Percentiles rank a stretch among this genome's conserved stretches.
phyloP scores from a whole-genome alignment of 768 basidiomycete species.

The Suillus tomentosus region DNA sequence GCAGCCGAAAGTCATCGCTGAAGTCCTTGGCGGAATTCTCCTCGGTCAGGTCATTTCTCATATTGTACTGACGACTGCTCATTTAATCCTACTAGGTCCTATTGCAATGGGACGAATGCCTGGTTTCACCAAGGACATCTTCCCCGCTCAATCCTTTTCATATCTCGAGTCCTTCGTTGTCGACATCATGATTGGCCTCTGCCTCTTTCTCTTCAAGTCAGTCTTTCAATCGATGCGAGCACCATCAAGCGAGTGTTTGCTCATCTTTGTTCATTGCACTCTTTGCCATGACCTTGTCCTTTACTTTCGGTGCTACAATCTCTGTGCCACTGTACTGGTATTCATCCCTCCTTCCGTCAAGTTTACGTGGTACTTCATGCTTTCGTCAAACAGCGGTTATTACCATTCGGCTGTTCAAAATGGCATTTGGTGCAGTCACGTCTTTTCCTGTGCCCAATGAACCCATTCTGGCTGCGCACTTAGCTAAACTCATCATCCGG shows the following conservation, averaged over 20 bases:
- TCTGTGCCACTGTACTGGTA: constrained; percentile 72
- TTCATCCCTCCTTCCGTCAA: constrained; percentile 64
- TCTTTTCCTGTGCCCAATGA: constrained; percentile 77
- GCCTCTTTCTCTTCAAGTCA: no score
- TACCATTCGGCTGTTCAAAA: constrained; percentile 91
- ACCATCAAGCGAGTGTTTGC: constrained; percentile 79
- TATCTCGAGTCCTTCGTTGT: constrained; percentile 80
- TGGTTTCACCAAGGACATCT: constrained; percentile 84
- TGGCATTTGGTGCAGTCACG: constrained; percentile 89
- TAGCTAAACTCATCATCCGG: constrained; percentile 92
- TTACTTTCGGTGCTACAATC: constrained; percentile 79
- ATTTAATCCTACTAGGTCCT: constrained; percentile 26
- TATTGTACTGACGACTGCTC: constrained; percentile 40
- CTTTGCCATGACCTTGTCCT: constrained; percentile 85
- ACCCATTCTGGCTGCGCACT: constrained; percentile 88
- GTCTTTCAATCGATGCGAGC: constrained; percentile 78
- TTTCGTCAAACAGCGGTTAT: constrained; percentile 79
- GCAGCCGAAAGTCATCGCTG: constrained; percentile 86
- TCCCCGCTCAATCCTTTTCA: constrained; percentile 67
- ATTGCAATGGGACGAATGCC: constrained; percentile 81
- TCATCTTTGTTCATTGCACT: constrained; percentile 69
- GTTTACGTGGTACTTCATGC: constrained; percentile 82
- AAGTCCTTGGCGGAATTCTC: constrained; percentile 88
- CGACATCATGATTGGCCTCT: constrained; percentile 83
- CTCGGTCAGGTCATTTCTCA: constrained; percentile 49